phyloP scores from a whole-genome alignment of 2,329 filamentous ascomycete species.

The Beauveria brongniartii region DNA sequence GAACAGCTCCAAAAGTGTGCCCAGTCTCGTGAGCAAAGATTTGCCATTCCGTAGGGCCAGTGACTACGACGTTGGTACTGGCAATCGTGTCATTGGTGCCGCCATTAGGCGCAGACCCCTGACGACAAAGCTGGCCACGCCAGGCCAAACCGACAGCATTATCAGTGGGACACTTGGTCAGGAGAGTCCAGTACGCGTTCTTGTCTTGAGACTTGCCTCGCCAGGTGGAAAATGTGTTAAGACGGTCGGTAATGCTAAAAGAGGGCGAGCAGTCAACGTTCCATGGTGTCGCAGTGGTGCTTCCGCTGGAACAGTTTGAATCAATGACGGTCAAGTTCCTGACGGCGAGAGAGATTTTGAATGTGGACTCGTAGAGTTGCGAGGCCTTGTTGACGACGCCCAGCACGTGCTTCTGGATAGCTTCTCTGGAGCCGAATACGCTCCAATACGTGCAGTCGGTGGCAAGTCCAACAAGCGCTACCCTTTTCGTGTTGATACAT shows the following conservation, averaged over 20 bases:
- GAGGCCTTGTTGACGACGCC: constrained; percentile 79
- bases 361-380: constrained; percentile 77
- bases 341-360: constrained; percentile 90
- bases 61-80: constrained; percentile 82
- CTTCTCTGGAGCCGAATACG: constrained; percentile 57
- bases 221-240: constrained; percentile 87
- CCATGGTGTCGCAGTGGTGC: constrained; percentile 65
- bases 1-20: constrained; percentile 91
- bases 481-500: constrained; percentile 82
- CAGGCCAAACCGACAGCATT: constrained; percentile 86
- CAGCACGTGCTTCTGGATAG: constrained; percentile 66
- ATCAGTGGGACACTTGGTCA: constrained; percentile 74
- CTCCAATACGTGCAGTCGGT: constrained; percentile 86
- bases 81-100: constrained; percentile 63
- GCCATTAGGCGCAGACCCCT: constrained; percentile 46
- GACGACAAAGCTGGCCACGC: constrained; percentile 77
- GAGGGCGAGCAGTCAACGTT: constrained; percentile 65
- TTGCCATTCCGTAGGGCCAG: constrained; percentile 82
- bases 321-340: constrained; percentile 76
- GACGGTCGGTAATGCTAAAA: constrained; percentile 62
- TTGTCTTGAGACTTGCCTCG: constrained; percentile 66
- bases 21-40: constrained; percentile 91
- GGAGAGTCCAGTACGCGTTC: constrained; percentile 89
- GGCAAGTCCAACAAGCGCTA: constrained; percentile 84
- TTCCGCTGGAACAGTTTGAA: constrained; percentile 61